These are phyloP conservation scores for Phoma sp. DNA, from an alignment of 2,329 filamentous ascomycete genomes.

Conservation along the genomic window DNA sequence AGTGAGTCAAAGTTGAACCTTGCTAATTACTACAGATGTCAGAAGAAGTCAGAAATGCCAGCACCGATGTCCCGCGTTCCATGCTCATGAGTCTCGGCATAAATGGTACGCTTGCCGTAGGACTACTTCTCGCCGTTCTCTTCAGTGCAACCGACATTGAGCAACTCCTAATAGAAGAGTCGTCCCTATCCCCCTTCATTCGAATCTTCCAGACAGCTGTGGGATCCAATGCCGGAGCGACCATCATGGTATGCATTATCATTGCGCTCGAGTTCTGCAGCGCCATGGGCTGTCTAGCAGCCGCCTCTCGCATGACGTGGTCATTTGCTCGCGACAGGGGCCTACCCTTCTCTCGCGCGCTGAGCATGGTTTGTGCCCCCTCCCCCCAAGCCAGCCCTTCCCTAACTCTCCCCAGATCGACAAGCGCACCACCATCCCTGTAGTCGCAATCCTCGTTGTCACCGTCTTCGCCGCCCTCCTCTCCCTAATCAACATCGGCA, in stretches of 20 bases:
- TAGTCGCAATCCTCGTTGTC: conserved; percentile 56
- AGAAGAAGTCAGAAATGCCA: conserved; percentile 49
- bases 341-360: conserved; percentile 45
- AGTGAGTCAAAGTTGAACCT: not conserved
- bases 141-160: conserved; percentile 47
- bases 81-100: conserved; percentile 52
- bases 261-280: conserved; percentile 50
- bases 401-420: conserved; percentile 37
- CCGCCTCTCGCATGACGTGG: conserved; percentile 52
- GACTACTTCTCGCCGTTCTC: conserved; percentile 51
- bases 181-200: conserved; percentile 54
- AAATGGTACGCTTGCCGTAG: conserved; percentile 50
- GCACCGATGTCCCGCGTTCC: conserved; percentile 47
- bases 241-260: conserved; percentile 55
- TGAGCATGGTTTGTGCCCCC: conserved; percentile 32
- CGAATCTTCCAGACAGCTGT: conserved; percentile 53
- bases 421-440: conserved; percentile 48
- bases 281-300: conserved; percentile 50
- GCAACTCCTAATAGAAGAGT: conserved; percentile 23
- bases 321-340: conserved; percentile 54
- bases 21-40: conserved; percentile 38
- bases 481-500: conserved; percentile 60
- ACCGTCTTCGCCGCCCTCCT: conserved; percentile 53
- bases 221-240: conserved; percentile 49
- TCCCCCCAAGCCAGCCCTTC: not conserved